Evolutionary conservation across 1,139 yeast genomes (phyloP), one percentile per base, ranked within the genome.

Genomic region (Eremothecium sinecaudum): DNA sequence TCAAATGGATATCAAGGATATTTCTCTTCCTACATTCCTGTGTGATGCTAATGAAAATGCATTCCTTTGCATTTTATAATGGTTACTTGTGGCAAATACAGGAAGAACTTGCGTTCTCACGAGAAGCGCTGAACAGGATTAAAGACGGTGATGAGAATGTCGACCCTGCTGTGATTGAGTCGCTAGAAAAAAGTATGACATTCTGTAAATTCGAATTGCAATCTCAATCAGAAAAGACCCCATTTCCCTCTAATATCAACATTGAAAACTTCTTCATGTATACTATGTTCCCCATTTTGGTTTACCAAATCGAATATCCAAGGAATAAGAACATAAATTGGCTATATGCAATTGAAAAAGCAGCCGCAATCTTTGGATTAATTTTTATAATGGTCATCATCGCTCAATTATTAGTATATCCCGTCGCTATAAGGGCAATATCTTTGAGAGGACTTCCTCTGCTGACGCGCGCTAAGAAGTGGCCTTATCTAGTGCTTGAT

Each of bases 251-350:
- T 2, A 87, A 86, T 49, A 71, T 92, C 40, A 73, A 73, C n/a
- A 42, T 76, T 5, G 39, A 37, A 31, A 79, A 86, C 58, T 87
- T 69, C 54, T 83, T 86, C 53, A 68, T 65, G 56, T 90, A 69
- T 59, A 66, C 94, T 14, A 79, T 83, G 93, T 86, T 73, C 54
- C 98, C 98, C n/a, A 82, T 93, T 0, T 61, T 86, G 36, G 94
- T 90, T 18, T 81, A 80, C 50, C 77, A 80, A 40, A 69, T 81
- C 31, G 78, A 77, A 39, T 87, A 75, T 51, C 95, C 96, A 20
- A 67, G 95, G 45, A 83, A 86, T 0, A 56, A 67, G 12, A 58
- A 55, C 23, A 75, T 90, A 31, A 70, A 94, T 47, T 73, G 82
- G 80, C 36, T 53, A 1, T 86, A 80, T 51, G 77, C 86, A 3